Evolutionary conservation across 805 yeast genomes (phyloP), one percentile per base, ranked within the genome.

Genomic region (Candida berthetii): DNA sequence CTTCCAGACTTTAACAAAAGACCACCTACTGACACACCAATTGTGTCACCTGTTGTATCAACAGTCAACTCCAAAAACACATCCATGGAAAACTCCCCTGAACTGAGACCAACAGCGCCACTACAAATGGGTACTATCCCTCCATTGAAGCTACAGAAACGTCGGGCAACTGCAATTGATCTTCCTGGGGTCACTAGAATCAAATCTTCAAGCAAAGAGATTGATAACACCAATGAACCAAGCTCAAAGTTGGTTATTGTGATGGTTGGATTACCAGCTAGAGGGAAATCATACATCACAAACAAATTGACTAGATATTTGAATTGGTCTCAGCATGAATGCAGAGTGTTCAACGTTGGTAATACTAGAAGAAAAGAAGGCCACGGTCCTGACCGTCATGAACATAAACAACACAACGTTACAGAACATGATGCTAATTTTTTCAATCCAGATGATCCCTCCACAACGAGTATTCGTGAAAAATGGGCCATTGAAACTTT

Each of bases 401-500:
- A 31, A 6, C 25, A 36, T 38, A 25, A 46, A 40, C 19, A 19
- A 16, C 33, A 19, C 15, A 31, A 24, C 32, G 37, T 47, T 32
- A 47, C 64, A 3, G 56, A 65, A 15, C 97, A 91, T 51, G 76
- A 77, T 43, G 96, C 97, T 2, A 82, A 75, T 43, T 91, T 91
- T 57, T 91, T 91, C 64, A 75, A 82, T 28, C 97, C 98, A 0
- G 80, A 77, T 41, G 88, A 93, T 60, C 62, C 69, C 33, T 66
- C 75, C 13, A 78, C 83, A 15, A 77, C 77, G 3, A 68, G 71
- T 27, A 66, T 88, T 36, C 75, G 98, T 46, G 97, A 91, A 55
- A 76, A 84, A 60, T 93, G 98, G 98, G 99, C 99, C 0, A 81
- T 84, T 79, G 96, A 91, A 48, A 91, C 99, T 0, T 66, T 91